Conservation (phyloP, 345 rosid species). For the Reutealis trisperma region DNA sequence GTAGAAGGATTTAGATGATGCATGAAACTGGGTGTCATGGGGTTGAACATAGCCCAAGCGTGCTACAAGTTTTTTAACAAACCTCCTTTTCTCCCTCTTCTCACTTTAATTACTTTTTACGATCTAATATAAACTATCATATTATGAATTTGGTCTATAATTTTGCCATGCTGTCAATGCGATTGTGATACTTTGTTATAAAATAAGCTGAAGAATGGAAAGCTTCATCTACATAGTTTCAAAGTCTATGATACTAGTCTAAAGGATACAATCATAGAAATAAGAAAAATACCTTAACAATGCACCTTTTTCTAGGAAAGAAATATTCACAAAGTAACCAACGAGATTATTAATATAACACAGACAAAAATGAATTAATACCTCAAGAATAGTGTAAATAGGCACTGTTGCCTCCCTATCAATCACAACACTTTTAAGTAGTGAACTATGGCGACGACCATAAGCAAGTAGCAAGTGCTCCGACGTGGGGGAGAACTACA, state of each 20-base stretch:
- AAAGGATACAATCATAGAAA: no score
- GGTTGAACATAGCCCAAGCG: not conserved
- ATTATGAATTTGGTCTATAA: not conserved
- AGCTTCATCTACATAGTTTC: not conserved
- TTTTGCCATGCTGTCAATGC: not conserved
- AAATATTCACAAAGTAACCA: not conserved
- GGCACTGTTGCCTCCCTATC: slow-evolving; percentile 82
- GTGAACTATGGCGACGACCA: slow-evolving; percentile 94
- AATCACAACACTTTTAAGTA: slow-evolving; percentile 81
- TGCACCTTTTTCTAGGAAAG: not conserved
- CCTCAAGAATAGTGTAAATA: slow-evolving; percentile 93
- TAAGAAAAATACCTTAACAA: not conserved
- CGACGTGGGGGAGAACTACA: slow-evolving; percentile 97
- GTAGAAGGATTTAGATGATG: not conserved
- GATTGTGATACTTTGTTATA: not conserved
- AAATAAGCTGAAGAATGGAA: not conserved
- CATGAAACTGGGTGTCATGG: not conserved
- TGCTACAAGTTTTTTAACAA: not conserved
- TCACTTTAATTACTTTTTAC: not conserved
- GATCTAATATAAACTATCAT: not conserved
- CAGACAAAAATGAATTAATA: slow-evolving; percentile 23
- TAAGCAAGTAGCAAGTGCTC: slow-evolving; percentile 95
- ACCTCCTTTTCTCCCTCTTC: not conserved
- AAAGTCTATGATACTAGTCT: not conserved
- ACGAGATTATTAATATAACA: not conserved